Conservation (phyloP, 1,284 basidiomycete genomes). For the Pseudozyma sp. region DNA sequence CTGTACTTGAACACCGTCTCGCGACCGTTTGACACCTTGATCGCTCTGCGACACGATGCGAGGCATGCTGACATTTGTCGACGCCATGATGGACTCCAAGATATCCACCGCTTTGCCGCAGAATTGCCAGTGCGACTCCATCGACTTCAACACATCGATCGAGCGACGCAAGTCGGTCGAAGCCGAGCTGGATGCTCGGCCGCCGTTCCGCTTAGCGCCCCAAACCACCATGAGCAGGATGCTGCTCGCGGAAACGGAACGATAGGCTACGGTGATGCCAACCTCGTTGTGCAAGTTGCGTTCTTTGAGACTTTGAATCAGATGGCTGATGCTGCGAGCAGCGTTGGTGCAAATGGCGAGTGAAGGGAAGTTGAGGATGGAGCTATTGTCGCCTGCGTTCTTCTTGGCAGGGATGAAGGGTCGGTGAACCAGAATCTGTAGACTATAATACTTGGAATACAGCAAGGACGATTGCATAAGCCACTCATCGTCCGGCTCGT, state of each 20-base stretch:
- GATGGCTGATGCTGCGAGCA: slow-evolving; percentile 56
- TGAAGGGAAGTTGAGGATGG: slow-evolving; percentile 61
- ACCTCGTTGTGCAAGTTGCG: slow-evolving; percentile 32
- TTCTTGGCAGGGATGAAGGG: slow-evolving; percentile 62
- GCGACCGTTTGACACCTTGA: slow-evolving; percentile 44
- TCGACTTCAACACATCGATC: slow-evolving; percentile 46
- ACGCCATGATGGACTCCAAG: slow-evolving; percentile 45
- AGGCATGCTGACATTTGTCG: slow-evolving; percentile 40
- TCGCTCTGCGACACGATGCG: slow-evolving; percentile 7
- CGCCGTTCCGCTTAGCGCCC: slow-evolving; percentile 54
- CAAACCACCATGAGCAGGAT: slow-evolving; percentile 59
- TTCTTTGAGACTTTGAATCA: slow-evolving; percentile 46
- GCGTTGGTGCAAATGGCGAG: slow-evolving; percentile 65
- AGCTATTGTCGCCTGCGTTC: slow-evolving; percentile 21
- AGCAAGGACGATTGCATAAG: slow-evolving; percentile 55
- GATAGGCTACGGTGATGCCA: slow-evolving; percentile 28
- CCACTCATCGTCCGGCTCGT: slow-evolving; percentile 51
- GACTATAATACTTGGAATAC: slow-evolving; percentile 59
- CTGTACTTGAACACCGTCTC: slow-evolving; percentile 21
- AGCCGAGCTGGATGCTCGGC: slow-evolving; percentile 48
- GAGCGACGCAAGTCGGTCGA: slow-evolving; percentile 54
- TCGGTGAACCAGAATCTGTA: slow-evolving; percentile 61
- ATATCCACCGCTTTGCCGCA: slow-evolving; percentile 50
- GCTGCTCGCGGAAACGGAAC: slow-evolving; percentile 40
- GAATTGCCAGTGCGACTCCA: slow-evolving; percentile 55